Evolutionary conservation across 2,329 filamentous ascomycete genomes (phyloP).

Genomic region (Claviceps humidiphila): DNA sequence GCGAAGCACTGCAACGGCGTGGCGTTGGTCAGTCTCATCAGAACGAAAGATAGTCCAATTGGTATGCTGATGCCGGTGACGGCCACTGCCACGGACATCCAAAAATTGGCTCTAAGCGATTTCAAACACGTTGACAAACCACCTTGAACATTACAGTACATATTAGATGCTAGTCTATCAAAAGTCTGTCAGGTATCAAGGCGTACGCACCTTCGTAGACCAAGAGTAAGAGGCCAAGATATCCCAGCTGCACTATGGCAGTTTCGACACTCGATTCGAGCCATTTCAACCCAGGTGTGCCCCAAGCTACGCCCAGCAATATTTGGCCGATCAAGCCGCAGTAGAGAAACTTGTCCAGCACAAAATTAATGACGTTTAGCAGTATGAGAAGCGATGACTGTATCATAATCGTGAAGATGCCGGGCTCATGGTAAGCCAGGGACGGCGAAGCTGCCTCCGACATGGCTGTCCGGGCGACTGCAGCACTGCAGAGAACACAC

Average conservation of each 20-base stretch:
- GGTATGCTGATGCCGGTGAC: conserved; percentile 50
- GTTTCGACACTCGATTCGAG: conserved; percentile 38
- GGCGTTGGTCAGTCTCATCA: conserved; percentile 35
- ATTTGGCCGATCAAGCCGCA: conserved; percentile 63
- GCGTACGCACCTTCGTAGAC: conserved; percentile 50
- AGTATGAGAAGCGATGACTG: conserved; percentile 48
- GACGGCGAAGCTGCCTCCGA: background rate
- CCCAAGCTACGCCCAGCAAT: conserved; percentile 57
- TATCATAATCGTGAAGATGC: conserved; percentile 44
- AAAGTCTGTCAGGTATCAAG: too few species aligned
- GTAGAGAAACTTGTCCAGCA: conserved; percentile 47
- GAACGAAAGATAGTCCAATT: conserved; percentile 51
- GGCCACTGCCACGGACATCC: conserved; percentile 49
- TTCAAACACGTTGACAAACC: conserved; percentile 31
- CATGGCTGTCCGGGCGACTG: background rate
- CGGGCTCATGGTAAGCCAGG: conserved; percentile 49
- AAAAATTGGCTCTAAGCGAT: conserved; percentile 42
- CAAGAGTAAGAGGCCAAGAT: conserved; percentile 57
- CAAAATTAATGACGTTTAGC: conserved; percentile 44
- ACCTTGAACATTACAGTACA: conserved; percentile 22
- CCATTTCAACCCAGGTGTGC: conserved; percentile 50
- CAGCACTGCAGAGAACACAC: background rate
- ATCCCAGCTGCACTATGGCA: conserved; percentile 52
- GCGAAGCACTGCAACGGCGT: conserved; percentile 52
- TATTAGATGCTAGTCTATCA: background rate